Conservation (phyloP, 768 basidiomycete genomes). For the Trametes villosa region DNA sequence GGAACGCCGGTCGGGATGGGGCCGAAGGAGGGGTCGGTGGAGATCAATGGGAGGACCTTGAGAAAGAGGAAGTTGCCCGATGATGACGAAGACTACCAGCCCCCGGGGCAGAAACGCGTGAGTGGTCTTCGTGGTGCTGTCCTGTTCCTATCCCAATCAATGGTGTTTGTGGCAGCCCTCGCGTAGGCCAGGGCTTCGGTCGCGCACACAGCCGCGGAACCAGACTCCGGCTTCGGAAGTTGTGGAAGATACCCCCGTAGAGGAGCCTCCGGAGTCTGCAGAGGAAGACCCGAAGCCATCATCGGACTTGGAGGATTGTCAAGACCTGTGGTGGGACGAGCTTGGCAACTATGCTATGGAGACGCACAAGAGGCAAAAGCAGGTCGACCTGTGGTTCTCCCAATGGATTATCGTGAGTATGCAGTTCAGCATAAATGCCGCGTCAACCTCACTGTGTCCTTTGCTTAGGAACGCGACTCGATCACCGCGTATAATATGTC, state of each 20-base stretch:
- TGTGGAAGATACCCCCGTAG: slow-evolving; percentile 29
- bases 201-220: slow-evolving; percentile 31
- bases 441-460: neutral
- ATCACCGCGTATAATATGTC: slow-evolving; percentile 62
- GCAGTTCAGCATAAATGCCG: neutral
- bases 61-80: slow-evolving; percentile 57
- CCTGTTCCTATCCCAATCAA: neutral
- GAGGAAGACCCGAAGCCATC: slow-evolving; percentile 56
- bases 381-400: slow-evolving; percentile 77
- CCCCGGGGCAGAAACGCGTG: slow-evolving; percentile 59
- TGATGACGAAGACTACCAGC: slow-evolving; percentile 61
- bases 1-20: slow-evolving; percentile 22
- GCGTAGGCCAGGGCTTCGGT: slow-evolving; percentile 45
- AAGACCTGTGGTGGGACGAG: slow-evolving; percentile 75
- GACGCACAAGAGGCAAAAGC: slow-evolving; percentile 72
- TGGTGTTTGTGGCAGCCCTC: slow-evolving; percentile 25
- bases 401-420: slow-evolving; percentile 61
- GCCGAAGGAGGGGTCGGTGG: slow-evolving; percentile 21
- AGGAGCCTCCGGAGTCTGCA: slow-evolving; percentile 37
- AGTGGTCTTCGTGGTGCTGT: slow-evolving; percentile 35
- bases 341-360: slow-evolving; percentile 71
- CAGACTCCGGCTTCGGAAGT: slow-evolving; percentile 30
- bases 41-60: slow-evolving; percentile 27
- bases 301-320: slow-evolving; percentile 83
- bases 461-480: slow-evolving; percentile 69